phyloP scores from a whole-genome alignment of 306 rosid genomes.

The Cucurbita maxima region DNA sequence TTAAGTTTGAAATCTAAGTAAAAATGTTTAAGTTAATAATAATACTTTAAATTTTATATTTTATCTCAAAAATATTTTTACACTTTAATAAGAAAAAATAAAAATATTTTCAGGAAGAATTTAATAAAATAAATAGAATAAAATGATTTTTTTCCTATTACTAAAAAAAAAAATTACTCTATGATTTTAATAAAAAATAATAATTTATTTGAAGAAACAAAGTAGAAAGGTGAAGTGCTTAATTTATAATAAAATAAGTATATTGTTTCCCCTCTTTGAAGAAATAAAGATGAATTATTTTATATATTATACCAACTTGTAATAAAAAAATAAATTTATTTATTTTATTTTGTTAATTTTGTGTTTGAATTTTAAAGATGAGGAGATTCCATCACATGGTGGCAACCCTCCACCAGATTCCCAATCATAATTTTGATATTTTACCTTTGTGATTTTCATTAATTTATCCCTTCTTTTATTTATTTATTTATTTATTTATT shows the following conservation, averaged over 20 bases:
- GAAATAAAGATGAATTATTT: background rate
- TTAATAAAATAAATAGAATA: no score
- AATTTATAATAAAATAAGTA: background rate
- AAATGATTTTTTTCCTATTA: no score
- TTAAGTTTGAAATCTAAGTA: no score
- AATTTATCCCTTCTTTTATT: background rate
- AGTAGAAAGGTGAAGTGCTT: no score
- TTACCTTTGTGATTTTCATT: background rate
- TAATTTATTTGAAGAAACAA: no score
- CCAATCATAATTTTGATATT: background rate
- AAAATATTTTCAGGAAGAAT: no score
- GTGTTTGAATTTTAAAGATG: background rate
- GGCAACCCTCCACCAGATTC: background rate
- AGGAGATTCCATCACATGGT: slow-evolving; percentile 5
- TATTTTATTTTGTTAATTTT: background rate
- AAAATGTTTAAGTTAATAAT: no score
- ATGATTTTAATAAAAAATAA: no score
- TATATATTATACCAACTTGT: background rate
- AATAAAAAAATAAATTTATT: background rate
- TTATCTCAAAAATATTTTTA: no score
- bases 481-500: background rate
- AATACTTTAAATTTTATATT: no score
- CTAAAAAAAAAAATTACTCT: no score
- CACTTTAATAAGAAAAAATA: no score
- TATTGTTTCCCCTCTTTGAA: background rate